Evolutionary conservation across 257 asterid species (phyloP).

Genomic region (Salvia miltiorrhiza): DNA sequence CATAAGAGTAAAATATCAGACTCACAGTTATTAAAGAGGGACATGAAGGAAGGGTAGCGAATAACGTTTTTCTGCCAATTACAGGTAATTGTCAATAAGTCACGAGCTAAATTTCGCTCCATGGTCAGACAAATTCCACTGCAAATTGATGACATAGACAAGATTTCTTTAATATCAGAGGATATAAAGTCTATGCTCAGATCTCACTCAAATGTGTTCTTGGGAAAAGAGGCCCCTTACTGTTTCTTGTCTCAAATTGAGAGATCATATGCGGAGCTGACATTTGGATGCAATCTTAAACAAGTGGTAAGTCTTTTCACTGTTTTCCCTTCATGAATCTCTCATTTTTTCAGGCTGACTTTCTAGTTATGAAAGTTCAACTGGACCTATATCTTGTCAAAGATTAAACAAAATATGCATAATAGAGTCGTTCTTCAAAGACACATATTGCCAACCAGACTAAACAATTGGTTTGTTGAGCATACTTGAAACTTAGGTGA

Average conservation of each 20-base stretch:
- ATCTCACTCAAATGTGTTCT: slow-evolving; percentile 62
- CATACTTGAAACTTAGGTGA: neutral
- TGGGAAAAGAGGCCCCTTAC: slow-evolving; percentile 85
- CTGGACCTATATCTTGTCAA: neutral
- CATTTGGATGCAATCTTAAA: slow-evolving; percentile 85
- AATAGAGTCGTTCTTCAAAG: neutral
- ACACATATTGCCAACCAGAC: neutral
- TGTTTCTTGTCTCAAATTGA: slow-evolving; percentile 74
- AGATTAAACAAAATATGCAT: neutral
- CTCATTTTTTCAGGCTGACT: neutral
- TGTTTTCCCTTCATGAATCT: neutral
- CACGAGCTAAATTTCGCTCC: slow-evolving; percentile 78
- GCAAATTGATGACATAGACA: slow-evolving; percentile 59
- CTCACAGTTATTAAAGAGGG: neutral
- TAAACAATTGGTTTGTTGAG: neutral
- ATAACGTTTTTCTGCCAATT: slow-evolving; percentile 18
- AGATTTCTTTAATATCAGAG: slow-evolving; percentile 66
- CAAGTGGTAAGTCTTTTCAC: slow-evolving; percentile 39
- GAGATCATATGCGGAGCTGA: slow-evolving; percentile 67
- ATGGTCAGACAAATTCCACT: slow-evolving; percentile 54
- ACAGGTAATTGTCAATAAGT: slow-evolving; percentile 87
- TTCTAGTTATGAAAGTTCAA: neutral
- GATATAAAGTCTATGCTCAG: slow-evolving; percentile 72
- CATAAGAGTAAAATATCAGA: neutral
- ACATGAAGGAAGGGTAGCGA: neutral